Base-by-base conservation (phyloP, 352 stramenopile species). In the Phytophthora tubulina region DNA sequence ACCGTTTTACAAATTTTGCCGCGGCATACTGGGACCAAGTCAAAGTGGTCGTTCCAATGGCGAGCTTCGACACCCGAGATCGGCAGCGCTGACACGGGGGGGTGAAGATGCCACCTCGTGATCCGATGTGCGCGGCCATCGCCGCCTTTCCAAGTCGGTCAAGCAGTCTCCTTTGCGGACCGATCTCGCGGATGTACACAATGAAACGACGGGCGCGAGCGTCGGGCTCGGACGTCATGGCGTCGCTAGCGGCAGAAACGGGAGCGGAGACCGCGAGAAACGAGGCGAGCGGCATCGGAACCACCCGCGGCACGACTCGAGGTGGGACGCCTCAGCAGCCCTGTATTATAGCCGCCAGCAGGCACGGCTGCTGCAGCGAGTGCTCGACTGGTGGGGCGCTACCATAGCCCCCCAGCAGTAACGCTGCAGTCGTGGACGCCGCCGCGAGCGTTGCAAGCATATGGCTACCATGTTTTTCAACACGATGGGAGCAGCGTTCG, bases 121-220 rank as follows among this genome's bases (percentile, higher is more conserved):
- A 76, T 76, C 68, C 55, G 55, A 59, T 59, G 36, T 68, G 49
- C 33, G 4, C 41, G 48, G 13, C 15, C 27, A 45, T 8, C 38
- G 15, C 21, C 38, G 59, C 31, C 68, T 76, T 68, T 76, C 68
- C 62, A 55, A 58, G 36, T 50, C 53, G 63, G 41, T 67, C 56
- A 64, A 32, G 50, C 52, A 61, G 59, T 53, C 60, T 59, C 67
- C 60, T 75, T 71, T 75, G 44, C 67, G 21, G 35, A 6, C 39
- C 54, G 32, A 72, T 72, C 63, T 68, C 55, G 49, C 63, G 50
- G 61, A 75, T 75, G 62, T 72, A 46, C 63, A 72, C 68, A 76
- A 76, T 72, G 63, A 62, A 66, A 76, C 68, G 68, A 76, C 49
- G 41, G 32, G 33, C 33, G 4, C 8, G 17, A 21, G 53, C 31